Conservation (phyloP, 495 filamentous ascomycete species). For the Neurospora tetraspora region DNA sequence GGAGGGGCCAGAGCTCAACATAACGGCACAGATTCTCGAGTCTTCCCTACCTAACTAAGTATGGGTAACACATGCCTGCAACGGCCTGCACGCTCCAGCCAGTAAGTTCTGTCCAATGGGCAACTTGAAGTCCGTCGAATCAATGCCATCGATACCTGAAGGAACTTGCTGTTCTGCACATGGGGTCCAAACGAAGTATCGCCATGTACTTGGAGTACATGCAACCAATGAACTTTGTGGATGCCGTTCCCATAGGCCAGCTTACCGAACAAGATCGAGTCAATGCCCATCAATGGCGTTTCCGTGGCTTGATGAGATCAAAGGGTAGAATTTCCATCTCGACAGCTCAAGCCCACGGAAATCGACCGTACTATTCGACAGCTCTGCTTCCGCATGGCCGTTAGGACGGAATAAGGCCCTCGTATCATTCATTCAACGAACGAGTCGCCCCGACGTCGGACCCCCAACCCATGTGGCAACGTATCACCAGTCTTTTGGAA, state of each 20-base stretch:
- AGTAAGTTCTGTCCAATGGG: background rate
- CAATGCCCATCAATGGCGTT: background rate
- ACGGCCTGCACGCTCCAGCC: background rate
- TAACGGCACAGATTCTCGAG: background rate
- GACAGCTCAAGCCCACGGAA: background rate
- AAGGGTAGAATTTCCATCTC: background rate
- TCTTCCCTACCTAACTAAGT: background rate
- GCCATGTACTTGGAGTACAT: background rate
- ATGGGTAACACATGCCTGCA: background rate
- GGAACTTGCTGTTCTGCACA: background rate
- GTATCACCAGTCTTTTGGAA: background rate
- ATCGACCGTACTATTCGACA: background rate
- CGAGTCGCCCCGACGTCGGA: background rate
- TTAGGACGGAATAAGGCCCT: background rate
- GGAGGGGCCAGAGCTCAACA: background rate
- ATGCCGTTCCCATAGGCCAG: background rate
- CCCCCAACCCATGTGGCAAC: background rate
- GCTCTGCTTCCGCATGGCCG: background rate
- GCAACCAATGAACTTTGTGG: background rate
- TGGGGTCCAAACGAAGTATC: background rate
- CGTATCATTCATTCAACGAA: background rate
- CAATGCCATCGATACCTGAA: background rate
- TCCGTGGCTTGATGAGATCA: background rate
- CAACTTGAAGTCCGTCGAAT: background rate
- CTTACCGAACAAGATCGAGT: background rate